These are phyloP conservation scores for Fusarium transvaalense DNA, from an alignment of 2,329 filamentous ascomycete genomes.

Conservation along the genomic window DNA sequence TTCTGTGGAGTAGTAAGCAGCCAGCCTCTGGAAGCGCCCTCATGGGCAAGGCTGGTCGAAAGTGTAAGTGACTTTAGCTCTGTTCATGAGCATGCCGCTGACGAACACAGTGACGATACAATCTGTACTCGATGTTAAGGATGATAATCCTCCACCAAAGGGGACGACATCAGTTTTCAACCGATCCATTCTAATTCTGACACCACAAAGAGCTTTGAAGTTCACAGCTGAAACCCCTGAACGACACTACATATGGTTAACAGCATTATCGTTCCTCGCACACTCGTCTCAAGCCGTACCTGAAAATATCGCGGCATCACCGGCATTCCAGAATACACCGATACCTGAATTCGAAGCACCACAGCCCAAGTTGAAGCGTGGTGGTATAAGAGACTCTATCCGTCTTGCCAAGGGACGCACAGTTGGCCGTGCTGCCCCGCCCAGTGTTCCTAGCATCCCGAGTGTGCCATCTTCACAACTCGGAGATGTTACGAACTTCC, in stretches of 20 bases:
- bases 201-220: slow-evolving; percentile 91
- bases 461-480: slow-evolving; percentile 55
- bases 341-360: slow-evolving; percentile 66
- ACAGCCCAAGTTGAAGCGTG: slow-evolving; percentile 61
- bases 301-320: slow-evolving; percentile 72
- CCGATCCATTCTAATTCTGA: slow-evolving; percentile 93
- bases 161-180: slow-evolving; percentile 78
- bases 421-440: slow-evolving; percentile 59
- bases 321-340: slow-evolving; percentile 57
- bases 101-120: slow-evolving; percentile 82
- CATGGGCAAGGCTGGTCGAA: slow-evolving; percentile 93
- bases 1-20: slow-evolving; percentile 99
- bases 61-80: slow-evolving; percentile 73
- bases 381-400: slow-evolving; percentile 86
- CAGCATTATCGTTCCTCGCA: slow-evolving; percentile 92
- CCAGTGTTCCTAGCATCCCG: slow-evolving; percentile 63
- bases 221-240: slow-evolving; percentile 89
- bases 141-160: slow-evolving; percentile 87
- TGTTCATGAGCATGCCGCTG: slow-evolving; percentile 45
- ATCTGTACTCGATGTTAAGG: slow-evolving; percentile 96
- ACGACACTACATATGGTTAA: slow-evolving; percentile 94
- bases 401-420: slow-evolving; percentile 82
- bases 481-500: slow-evolving; percentile 54
- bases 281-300: slow-evolving; percentile 87
- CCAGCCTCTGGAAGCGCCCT: slow-evolving; percentile 87